Evolutionary conservation across 768 basidiomycete species (phyloP).

Genomic region (Serendipita sp.): DNA sequence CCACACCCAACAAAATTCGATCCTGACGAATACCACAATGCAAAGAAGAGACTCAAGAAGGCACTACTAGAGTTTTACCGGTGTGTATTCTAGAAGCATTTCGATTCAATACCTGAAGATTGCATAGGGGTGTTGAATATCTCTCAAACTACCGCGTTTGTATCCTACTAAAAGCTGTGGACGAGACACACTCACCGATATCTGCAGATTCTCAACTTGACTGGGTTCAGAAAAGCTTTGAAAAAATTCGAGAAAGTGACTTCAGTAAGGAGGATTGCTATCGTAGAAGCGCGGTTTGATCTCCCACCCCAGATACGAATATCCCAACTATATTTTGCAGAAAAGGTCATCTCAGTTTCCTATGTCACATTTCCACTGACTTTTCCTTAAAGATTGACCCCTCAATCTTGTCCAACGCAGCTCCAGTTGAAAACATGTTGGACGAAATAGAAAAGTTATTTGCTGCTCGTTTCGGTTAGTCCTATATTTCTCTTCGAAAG

Average conservation of each 20-base stretch:
- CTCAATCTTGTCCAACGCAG: slow-evolving; percentile 48
- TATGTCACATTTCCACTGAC: not conserved
- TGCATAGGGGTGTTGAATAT: slow-evolving; percentile 51
- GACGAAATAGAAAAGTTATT: slow-evolving; percentile 62
- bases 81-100: slow-evolving; percentile 20
- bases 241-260: slow-evolving; percentile 78
- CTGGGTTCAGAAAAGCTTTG: slow-evolving; percentile 73
- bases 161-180: not conserved
- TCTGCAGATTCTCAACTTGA: slow-evolving; percentile 60
- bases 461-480: slow-evolving; percentile 58
- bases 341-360: slow-evolving; percentile 35
- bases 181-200: not conserved
- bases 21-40: slow-evolving; percentile 66
- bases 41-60: slow-evolving; percentile 71
- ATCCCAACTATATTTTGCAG: slow-evolving; percentile 62
- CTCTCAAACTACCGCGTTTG: slow-evolving; percentile 78
- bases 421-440: slow-evolving; percentile 46
- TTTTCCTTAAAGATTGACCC: slow-evolving; percentile 36
- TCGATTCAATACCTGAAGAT: not conserved
- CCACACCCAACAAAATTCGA: slow-evolving; percentile 20
- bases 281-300: not conserved
- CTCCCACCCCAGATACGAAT: slow-evolving; percentile 37
- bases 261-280: slow-evolving; percentile 25
- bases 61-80: slow-evolving; percentile 75
- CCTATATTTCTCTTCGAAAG: not conserved